Base-by-base conservation (phyloP, 257 asterid genomes). In the Leonotis leonurus region DNA sequence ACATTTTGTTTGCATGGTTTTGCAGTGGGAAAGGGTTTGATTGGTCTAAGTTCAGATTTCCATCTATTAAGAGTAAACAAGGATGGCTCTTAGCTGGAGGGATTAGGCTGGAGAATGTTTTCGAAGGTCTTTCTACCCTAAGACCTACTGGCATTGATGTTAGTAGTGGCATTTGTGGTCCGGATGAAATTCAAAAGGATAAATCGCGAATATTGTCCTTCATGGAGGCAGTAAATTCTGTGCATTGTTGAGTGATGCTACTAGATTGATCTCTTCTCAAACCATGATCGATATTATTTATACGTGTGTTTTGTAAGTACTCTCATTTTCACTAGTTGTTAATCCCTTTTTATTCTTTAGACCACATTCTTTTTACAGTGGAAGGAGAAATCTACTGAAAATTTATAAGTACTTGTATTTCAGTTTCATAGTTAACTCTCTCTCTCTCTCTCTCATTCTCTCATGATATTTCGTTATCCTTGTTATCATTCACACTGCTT, bases 11-110 rank as follows among this genome's bases (percentile, higher is more conserved):
- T 60, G 33, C 44, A 39, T 75, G 56, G 40, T 59, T 83, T 59
- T 83, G 75, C 83, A 88, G 94, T 61, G 97, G 99, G 40, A 78
- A 85, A 80, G 90, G 93, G 39, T 90, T 94, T 69, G 73, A 85
- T 51, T 87, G 96, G 97, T 77, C 95, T 20, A 72, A 51, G 67
- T 90, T 94, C 69, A 77, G 80, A 83, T 70, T 79, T 46, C 95
- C 99, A 5, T 75, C 66, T 4, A 74, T 90, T 43, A 65, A 50
- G 60, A 87, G 97, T 81, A 90, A 85, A 79, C 63, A 56, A 1
- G 95, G 99, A 64, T 90, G 97, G 99, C 80, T 90, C 5, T 76
- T 90, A 62, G 99, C 96, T 0, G 95, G 99, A 70, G 99, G 99
- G 17, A 83, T 87, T 49, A 76, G 74, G 61, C 95, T 90, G 3